Percentiles rank a stretch among this genome's conserved stretches.
Conservation (phyloP, 75 land plant species). For the Larix kaempferi region DNA sequence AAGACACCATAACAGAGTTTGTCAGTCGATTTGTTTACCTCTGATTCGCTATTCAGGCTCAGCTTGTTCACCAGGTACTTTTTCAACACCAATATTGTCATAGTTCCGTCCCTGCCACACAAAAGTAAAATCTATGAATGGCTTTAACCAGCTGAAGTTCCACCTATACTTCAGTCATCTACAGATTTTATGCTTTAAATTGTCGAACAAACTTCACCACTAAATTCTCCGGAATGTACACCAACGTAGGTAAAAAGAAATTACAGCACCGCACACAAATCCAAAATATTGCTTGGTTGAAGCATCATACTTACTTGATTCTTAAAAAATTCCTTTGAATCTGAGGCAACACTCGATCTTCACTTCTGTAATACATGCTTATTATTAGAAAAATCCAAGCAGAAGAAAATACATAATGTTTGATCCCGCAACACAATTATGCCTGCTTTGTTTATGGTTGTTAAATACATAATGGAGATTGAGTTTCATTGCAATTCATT, state of each 20-base stretch:
- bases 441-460: no score
- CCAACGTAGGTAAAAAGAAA: background rate
- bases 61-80: conserved; percentile 70
- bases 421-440: background rate
- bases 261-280: background rate
- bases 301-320: conserved; percentile 42
- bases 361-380: conserved; percentile 36
- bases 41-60: conserved; percentile 56
- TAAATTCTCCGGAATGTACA: background rate
- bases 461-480: background rate
- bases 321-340: conserved; percentile 55
- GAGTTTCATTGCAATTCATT: background rate
- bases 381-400: background rate
- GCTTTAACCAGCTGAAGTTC: background rate
- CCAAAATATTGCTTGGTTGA: background rate
- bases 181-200: background rate
- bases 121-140: background rate
- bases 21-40: conserved; percentile 35
- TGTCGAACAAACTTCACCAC: background rate
- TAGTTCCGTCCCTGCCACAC: conserved; percentile 50
- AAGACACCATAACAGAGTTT: no score
- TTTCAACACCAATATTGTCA: conserved; percentile 55
- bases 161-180: background rate
- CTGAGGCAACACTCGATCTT: conserved; percentile 57
- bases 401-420: background rate